Evolutionary conservation across 2,329 filamentous ascomycete species (phyloP).

Genomic region (Trichoderma cornu-damae): DNA sequence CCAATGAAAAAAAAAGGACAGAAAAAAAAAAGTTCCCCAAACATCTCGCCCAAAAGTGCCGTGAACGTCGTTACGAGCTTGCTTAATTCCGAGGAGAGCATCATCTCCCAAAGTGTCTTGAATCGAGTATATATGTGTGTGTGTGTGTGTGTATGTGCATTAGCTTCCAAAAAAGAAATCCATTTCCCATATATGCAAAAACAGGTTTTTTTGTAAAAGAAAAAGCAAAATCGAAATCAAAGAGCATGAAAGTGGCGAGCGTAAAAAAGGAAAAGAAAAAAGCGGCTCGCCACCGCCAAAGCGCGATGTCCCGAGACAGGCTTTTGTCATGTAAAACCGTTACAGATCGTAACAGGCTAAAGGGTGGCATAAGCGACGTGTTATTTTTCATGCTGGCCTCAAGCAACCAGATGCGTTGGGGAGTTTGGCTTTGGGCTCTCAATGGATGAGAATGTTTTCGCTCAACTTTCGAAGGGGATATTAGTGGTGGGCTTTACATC

Average conservation of each 20-base stretch:
- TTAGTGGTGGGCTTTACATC: no score
- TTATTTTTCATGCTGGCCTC: background rate
- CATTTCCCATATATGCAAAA: background rate
- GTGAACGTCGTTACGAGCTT: background rate
- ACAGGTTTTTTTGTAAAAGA: background rate
- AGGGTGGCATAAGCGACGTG: background rate
- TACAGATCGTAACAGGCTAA: background rate
- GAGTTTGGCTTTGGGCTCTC: background rate
- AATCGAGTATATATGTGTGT: background rate
- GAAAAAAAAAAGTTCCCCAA: background rate
- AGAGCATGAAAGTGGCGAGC: background rate
- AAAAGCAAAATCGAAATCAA: background rate
- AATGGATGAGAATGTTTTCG: background rate
- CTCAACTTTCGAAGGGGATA: no score
- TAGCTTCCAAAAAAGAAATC: background rate
- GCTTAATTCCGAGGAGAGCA: background rate
- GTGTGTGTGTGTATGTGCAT: background rate
- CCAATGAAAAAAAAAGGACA: background rate
- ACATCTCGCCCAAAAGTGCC: background rate
- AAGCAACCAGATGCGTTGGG: background rate
- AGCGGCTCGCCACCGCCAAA: background rate
- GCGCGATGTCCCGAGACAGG: background rate
- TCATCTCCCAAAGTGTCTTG: background rate
- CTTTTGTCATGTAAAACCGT: background rate
- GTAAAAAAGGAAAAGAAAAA: background rate